A percentile compares a stretch with the other conserved stretches of the same genome.
These are phyloP conservation scores for Coemansia sp. DNA, from an alignment of 192 early-diverging fungal species.

Conservation along the genomic window DNA sequence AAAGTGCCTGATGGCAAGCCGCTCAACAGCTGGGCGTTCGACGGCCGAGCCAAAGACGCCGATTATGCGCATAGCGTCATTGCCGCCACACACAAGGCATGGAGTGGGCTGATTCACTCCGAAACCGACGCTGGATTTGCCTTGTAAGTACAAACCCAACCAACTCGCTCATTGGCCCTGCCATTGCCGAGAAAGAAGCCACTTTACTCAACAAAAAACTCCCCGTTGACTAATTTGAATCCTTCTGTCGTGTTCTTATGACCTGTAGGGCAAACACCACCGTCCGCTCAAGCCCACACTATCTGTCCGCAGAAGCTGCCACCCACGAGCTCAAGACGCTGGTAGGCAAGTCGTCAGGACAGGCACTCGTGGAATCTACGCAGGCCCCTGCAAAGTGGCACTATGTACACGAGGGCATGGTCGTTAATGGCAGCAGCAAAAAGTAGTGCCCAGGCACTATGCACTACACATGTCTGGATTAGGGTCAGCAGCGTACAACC, in stretches of 20 bases:
- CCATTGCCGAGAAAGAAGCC: constrained; percentile 8
- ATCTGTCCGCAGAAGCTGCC: constrained; percentile 13
- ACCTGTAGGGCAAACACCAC: constrained; percentile 36
- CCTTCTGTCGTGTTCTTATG: neutral
- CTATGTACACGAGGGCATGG: constrained; percentile 17
- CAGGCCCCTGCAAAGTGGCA: constrained; percentile 16
- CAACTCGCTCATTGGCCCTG: constrained; percentile 1
- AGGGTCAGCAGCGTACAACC: neutral
- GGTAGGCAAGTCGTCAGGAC: constrained; percentile 8
- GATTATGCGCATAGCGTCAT: constrained; percentile 87
- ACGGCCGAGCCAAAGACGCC: constrained; percentile 84
- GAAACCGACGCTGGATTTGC: constrained; percentile 7
- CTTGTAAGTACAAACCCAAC: constrained; percentile 31
- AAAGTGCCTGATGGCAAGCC: constrained; percentile 99
- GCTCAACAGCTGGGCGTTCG: constrained; percentile 99
- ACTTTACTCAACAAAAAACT: neutral
- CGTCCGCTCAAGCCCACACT: constrained; percentile 26
- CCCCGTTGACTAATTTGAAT: neutral
- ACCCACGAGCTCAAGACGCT: constrained; percentile 21
- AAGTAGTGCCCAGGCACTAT: neutral
- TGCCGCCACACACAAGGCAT: constrained; percentile 86
- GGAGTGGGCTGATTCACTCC: constrained; percentile 76
- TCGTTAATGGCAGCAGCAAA: neutral
- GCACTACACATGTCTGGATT: constrained; percentile 6
- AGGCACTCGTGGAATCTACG: neutral